A percentile compares a stretch with the other conserved stretches of the same genome.
These are phyloP conservation scores for Margaritispora aquatica DNA, from an alignment of 495 filamentous ascomycete species.

Conservation along the genomic window DNA sequence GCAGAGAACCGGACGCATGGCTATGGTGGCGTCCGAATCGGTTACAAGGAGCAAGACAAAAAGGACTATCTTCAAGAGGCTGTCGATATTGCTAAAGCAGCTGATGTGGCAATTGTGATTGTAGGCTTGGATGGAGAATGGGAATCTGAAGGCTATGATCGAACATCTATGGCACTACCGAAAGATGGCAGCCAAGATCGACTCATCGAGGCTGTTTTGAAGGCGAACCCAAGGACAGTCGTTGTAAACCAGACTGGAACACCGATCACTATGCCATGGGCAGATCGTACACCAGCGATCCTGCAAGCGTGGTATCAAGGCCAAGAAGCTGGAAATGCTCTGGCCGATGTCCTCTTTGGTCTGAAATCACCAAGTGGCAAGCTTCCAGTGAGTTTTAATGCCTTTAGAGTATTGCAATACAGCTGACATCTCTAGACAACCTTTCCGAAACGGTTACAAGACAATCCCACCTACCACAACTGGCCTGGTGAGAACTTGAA, in stretches of 20 bases:
- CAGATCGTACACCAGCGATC: slow-evolving; percentile 57
- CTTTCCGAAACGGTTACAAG: slow-evolving; percentile 71
- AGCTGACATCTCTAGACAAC: slow-evolving; percentile 44
- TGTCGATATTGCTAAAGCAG: slow-evolving; percentile 55
- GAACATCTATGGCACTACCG: slow-evolving; percentile 77
- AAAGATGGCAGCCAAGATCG: slow-evolving; percentile 63
- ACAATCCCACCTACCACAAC: slow-evolving; percentile 79
- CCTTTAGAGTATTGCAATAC: not conserved
- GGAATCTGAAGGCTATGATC: slow-evolving; percentile 84
- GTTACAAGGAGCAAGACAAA: slow-evolving; percentile 62
- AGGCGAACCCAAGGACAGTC: slow-evolving; percentile 66
- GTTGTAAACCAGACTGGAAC: slow-evolving; percentile 82
- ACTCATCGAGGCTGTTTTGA: slow-evolving; percentile 61
- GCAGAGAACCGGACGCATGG: slow-evolving; percentile 45
- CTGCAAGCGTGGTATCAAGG: slow-evolving; percentile 67
- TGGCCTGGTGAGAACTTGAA: slow-evolving; percentile 75
- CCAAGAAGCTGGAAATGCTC: slow-evolving; percentile 63
- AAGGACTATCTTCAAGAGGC: slow-evolving; percentile 68
- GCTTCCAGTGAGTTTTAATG: slow-evolving; percentile 36
- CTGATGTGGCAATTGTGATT: slow-evolving; percentile 72
- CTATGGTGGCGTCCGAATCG: slow-evolving; percentile 73
- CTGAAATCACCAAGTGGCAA: slow-evolving; percentile 61
- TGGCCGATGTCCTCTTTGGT: slow-evolving; percentile 63
- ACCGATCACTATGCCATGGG: slow-evolving; percentile 84
- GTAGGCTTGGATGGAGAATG: slow-evolving; percentile 80